These are phyloP conservation scores for Hordeum pubiflorum DNA, from an alignment of 202 grass and related monocot species.

Conservation along the genomic window DNA sequence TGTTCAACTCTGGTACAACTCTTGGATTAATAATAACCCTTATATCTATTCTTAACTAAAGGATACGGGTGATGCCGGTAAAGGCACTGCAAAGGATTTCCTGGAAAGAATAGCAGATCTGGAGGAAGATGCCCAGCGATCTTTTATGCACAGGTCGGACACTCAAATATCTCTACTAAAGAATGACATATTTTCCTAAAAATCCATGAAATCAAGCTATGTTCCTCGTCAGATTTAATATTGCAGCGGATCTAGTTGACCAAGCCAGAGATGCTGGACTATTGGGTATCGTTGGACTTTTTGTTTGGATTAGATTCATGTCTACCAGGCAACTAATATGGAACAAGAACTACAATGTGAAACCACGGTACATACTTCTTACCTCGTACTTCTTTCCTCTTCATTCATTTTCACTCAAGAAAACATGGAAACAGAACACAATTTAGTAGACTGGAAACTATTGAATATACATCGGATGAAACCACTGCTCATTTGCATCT, in stretches of 20 bases:
- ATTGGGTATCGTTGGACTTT: conserved; percentile 74
- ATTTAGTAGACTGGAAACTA: neutral
- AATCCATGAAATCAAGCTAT: conserved; percentile 12
- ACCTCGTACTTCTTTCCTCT: neutral
- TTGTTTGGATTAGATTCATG: conserved; percentile 99
- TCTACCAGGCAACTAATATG: conserved; percentile 81
- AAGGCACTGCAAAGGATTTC: conserved; percentile 73
- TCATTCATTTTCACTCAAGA: neutral
- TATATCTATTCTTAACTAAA: conserved; percentile 41
- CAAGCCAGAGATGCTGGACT: conserved; percentile 65
- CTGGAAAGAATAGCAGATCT: conserved; percentile 79
- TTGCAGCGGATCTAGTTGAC: conserved; percentile 80
- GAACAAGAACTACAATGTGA: conserved; percentile 99
- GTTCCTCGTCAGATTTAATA: conserved; percentile 67
- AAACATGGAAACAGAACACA: neutral
- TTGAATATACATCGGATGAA: neutral
- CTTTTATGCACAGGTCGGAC: conserved; percentile 91
- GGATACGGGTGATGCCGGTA: conserved; percentile 65
- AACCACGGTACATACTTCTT: conserved; percentile 67
- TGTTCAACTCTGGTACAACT: neutral
- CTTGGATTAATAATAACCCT: conserved; percentile 25
- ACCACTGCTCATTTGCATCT: neutral
- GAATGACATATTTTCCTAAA: neutral
- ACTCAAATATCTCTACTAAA: conserved; percentile 23
- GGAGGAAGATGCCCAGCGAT: conserved; percentile 86